phyloP scores from a whole-genome alignment of 2,329 filamentous ascomycete genomes.

The Parastagonospora nodorum region DNA sequence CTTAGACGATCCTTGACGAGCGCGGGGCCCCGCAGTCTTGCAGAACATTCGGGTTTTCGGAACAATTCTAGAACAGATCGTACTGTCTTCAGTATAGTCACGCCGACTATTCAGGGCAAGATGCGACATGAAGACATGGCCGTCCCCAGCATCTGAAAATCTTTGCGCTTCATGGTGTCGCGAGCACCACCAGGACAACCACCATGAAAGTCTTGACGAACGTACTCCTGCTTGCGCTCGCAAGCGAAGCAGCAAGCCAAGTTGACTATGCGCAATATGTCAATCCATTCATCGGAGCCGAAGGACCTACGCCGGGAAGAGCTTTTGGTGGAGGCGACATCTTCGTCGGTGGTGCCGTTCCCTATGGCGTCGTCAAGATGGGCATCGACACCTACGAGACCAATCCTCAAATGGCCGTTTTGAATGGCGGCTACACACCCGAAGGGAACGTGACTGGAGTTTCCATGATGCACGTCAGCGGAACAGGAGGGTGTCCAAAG shows the following conservation, averaged over 20 bases:
- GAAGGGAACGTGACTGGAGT: constrained; percentile 43
- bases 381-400: constrained; percentile 42
- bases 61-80: neutral
- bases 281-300: constrained; percentile 57
- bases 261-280: constrained; percentile 52
- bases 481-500: constrained; percentile 70
- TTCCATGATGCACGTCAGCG: constrained; percentile 44
- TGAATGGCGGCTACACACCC: constrained; percentile 46
- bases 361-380: constrained; percentile 43
- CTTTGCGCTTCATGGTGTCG: neutral
- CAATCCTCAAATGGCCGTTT: constrained; percentile 23
- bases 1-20: neutral
- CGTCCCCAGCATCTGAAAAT: neutral
- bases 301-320: constrained; percentile 52
- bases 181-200: neutral
- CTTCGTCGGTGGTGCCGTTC: constrained; percentile 40
- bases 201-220: neutral
- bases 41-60: neutral
- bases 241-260: constrained; percentile 1
- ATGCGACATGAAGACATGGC: neutral
- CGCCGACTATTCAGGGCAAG: neutral
- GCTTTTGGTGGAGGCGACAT: constrained; percentile 48
- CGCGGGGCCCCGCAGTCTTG: neutral
- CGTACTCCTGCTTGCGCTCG: neutral
- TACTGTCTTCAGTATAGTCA: neutral